Evolutionary conservation across 129 eudicot species (phyloP).

Genomic region (Chrysanthemum seticuspe): DNA sequence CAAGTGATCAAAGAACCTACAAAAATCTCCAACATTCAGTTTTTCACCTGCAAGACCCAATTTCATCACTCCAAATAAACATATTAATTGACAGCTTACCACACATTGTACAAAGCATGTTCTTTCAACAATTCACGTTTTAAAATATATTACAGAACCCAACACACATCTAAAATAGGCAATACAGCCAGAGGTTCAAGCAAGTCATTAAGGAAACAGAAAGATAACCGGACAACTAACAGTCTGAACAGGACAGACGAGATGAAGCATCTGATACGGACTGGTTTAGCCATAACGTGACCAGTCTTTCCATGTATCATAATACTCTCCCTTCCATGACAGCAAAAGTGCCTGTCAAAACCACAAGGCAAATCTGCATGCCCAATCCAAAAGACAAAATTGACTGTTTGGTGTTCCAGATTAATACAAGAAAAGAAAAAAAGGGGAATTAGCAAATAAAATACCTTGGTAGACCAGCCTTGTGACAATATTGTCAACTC

Average conservation of each 20-base stretch:
- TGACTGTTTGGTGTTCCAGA: conserved; percentile 17
- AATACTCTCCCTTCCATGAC: conserved; percentile 20
- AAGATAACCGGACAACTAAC: conserved; percentile 23
- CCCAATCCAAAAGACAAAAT: conserved; percentile 13
- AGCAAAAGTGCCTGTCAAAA: conserved; percentile 22
- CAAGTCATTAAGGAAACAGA: conserved; percentile 11
- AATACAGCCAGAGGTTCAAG: background rate
- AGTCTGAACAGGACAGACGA: conserved; percentile 25
- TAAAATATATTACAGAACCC: no score
- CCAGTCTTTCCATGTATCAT: conserved; percentile 22
- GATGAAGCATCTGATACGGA: conserved; percentile 23
- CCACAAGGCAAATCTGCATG: conserved; percentile 33
- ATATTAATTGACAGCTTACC: no score
- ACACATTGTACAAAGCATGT: no score
- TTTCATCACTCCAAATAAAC: no score
- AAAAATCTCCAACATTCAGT: no score
- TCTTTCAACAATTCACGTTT: no score
- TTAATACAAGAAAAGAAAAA: background rate
- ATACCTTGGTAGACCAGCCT: conserved; percentile 35
- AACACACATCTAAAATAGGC: background rate
- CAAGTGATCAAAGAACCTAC: no score
- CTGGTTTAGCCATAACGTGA: conserved; percentile 13
- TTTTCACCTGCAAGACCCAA: no score
- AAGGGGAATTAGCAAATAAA: background rate
- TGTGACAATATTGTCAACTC: conserved; percentile 28